A percentile compares a stretch with the other conserved stretches of the same genome.
Conservation (phyloP, 805 yeast genomes). For the Ogataea haglerorum region DNA sequence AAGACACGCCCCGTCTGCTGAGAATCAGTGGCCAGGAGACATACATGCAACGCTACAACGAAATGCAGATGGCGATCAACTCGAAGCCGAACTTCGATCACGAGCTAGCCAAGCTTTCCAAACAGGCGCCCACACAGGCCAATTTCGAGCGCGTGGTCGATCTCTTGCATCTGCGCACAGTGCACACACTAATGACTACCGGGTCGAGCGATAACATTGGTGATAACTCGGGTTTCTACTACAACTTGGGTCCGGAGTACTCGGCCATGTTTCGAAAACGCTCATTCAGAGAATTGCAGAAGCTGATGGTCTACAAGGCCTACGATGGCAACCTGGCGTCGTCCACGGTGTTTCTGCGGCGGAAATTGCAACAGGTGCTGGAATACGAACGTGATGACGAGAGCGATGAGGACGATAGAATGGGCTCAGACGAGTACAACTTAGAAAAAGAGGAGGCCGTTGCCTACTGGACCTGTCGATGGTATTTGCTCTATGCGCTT, state of each 20-base stretch:
- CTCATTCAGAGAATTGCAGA: slow-evolving; percentile 18
- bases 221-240: slow-evolving; percentile 19
- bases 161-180: slow-evolving; percentile 8
- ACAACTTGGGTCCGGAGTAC: slow-evolving; percentile 21
- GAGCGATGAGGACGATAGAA: slow-evolving; percentile 17
- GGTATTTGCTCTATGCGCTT: slow-evolving; percentile 26
- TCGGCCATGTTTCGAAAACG: slow-evolving; percentile 10
- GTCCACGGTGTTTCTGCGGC: slow-evolving; percentile 13
- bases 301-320: slow-evolving; percentile 18
- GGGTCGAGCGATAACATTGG: slow-evolving; percentile 19
- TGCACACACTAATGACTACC: slow-evolving; percentile 19
- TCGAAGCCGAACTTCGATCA: slow-evolving; percentile 9
- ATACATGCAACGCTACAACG: slow-evolving; percentile 9
- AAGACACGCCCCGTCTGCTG: slow-evolving; percentile 16
- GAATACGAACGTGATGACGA: slow-evolving; percentile 21
- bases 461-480: slow-evolving; percentile 31
- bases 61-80: slow-evolving; percentile 4
- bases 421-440: slow-evolving; percentile 12
- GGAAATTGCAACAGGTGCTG: slow-evolving; percentile 21
- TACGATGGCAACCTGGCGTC: slow-evolving; percentile 19
- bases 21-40: not conserved
- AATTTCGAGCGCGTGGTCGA: slow-evolving; percentile 13
- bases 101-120: slow-evolving; percentile 7
- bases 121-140: slow-evolving; percentile 3
- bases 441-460: slow-evolving; percentile 19